Conservation (phyloP, 164 flowering plant species). For the Kingdonia uniflora region DNA sequence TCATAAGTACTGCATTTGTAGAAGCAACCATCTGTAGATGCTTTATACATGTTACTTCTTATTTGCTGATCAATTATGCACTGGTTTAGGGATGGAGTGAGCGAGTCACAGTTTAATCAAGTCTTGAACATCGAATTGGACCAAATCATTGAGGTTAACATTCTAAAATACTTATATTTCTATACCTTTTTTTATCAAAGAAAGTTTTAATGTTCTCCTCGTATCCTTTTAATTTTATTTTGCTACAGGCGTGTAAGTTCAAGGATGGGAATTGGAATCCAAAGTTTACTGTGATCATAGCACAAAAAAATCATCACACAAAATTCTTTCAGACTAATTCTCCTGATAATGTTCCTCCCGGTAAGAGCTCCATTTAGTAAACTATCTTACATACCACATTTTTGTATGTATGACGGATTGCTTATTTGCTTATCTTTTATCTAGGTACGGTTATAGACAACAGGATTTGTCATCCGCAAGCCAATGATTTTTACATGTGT, state of each 20-base stretch:
- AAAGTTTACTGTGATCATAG: constrained; percentile 60
- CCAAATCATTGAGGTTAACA: no score
- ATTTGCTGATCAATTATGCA: no score
- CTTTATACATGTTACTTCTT: no score
- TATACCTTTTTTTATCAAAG: not conserved
- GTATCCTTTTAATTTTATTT: not conserved
- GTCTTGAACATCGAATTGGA: no score
- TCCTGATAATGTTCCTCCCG: constrained; percentile 88
- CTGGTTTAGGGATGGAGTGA: no score
- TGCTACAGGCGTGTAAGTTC: constrained; percentile 66
- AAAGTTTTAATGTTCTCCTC: not conserved
- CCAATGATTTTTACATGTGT: constrained; percentile 85
- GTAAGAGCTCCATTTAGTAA: constrained; percentile 19
- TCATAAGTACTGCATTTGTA: no score
- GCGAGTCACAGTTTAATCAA: no score
- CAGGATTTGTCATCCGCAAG: constrained; percentile 61
- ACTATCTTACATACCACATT: no score
- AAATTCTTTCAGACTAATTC: constrained; percentile 58
- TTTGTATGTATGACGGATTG: no score
- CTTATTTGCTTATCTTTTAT: constrained; percentile 3
- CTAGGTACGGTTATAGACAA: constrained; percentile 80
- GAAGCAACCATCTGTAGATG: no score
- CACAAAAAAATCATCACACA: constrained; percentile 88
- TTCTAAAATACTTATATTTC: no score
- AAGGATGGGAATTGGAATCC: constrained; percentile 67